Evolutionary conservation across 768 basidiomycete species (phyloP).

Genomic region (Suillus luteus): DNA sequence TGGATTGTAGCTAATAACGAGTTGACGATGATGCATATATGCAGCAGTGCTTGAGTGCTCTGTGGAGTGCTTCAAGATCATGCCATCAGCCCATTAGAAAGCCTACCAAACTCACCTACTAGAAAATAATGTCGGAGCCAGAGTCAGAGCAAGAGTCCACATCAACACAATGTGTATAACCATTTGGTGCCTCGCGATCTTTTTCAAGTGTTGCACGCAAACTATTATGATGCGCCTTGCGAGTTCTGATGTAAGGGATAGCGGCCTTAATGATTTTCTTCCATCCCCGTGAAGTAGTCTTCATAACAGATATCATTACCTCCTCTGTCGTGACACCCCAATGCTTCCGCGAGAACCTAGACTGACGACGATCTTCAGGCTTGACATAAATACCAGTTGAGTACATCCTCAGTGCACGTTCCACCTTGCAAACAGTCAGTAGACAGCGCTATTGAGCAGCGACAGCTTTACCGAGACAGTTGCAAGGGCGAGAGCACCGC

Average conservation of each 20-base stretch:
- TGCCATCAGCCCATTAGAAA: neutral
- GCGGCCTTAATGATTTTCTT: neutral
- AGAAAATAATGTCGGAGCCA: neutral
- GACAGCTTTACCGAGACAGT: neutral
- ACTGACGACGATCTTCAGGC: neutral
- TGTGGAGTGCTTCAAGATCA: neutral
- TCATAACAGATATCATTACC: neutral
- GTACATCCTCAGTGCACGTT: neutral
- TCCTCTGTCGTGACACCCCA: neutral
- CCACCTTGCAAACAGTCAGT: neutral
- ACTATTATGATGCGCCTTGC: neutral
- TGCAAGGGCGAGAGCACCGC: neutral
- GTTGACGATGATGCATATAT: neutral
- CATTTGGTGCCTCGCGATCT: neutral
- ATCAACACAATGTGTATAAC: neutral
- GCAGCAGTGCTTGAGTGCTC: neutral
- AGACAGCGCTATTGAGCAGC: neutral
- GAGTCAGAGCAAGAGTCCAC: neutral
- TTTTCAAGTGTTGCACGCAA: neutral
- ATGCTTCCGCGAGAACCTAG: conserved; percentile 4
- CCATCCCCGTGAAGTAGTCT: conserved; percentile 1
- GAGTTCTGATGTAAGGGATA: neutral
- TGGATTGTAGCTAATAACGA: neutral
- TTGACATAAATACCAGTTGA: neutral
- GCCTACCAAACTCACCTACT: neutral